Base-by-base conservation (phyloP, 2,329 filamentous ascomycete genomes). In the Alternaria arborescens region DNA sequence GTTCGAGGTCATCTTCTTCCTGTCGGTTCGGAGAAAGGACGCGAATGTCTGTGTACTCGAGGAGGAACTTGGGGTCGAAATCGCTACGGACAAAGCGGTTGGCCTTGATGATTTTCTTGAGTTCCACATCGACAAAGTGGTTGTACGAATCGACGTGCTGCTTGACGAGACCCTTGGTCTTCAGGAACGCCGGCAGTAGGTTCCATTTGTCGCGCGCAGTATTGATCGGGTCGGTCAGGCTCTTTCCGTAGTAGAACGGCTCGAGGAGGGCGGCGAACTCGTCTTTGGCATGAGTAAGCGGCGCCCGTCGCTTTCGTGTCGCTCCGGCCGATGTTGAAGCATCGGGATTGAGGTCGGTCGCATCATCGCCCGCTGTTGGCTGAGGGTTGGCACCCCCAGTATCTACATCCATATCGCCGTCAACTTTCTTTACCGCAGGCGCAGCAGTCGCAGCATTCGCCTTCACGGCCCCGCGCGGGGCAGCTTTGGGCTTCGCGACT, bases 81-180 rank as follows among this genome's bases (percentile, higher is more conserved):
- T 98, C 94, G 79, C 94, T 97, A 68, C 91, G 88, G 65, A 99
- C 91, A 41, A 89, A 90, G 50, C 91, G 89, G 77, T 97, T 98
- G 52, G 94, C 92, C 76, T 92, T 89, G 68, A 99, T 91, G 70
- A 99, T 99, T 72, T 97, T 94, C 81, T 97, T 97, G 78, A 99
- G 89, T 77, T 98, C 94, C 58, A 96, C 91, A 71, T 99, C 93
- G 68, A 97, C 91, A 72, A 99, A 98, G 81, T 95, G 97, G 81
- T 99, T 97, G 85, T 96, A 99, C 24, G 95, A 98, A 82, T 99
- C 96, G 75, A 97, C 94, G 79, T 97, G 94, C 83, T 98, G 94
- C 80, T 97, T 97, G 54, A 97, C 94, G 58, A 97, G 84, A 58
- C 94, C 94, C 81, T 99, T 99, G 72, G 97, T 94, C 80, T 97